phyloP scores from a whole-genome alignment of 176 grass and related monocot species.

The Themeda triandra region DNA sequence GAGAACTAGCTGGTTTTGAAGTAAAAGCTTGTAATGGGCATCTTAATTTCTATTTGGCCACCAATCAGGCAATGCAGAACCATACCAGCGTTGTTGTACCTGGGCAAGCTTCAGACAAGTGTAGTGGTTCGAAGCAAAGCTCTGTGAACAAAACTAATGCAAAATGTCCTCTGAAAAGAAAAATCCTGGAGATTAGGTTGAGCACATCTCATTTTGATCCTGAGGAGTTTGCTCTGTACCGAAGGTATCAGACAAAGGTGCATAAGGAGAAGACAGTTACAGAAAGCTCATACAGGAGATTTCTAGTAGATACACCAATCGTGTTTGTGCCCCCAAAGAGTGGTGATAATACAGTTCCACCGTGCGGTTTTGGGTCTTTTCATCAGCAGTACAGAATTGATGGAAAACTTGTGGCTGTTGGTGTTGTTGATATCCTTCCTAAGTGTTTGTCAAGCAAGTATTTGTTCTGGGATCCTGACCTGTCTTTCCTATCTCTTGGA shows the following conservation, averaged over 20 bases:
- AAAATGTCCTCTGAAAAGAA: constrained; percentile 47
- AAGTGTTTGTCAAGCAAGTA: constrained; percentile 99
- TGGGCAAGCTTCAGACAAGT: constrained; percentile 32
- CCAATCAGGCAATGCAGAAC: constrained; percentile 29
- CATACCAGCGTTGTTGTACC: not conserved
- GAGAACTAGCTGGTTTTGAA: constrained; percentile 47
- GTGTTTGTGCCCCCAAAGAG: constrained; percentile 55
- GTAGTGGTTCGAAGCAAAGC: constrained; percentile 47
- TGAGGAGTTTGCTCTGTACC: constrained; percentile 80
- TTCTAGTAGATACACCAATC: constrained; percentile 88
- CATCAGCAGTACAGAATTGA: constrained; percentile 97
- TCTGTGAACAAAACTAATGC: constrained; percentile 19
- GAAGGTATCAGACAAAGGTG: constrained; percentile 83
- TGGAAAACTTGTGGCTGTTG: constrained; percentile 94
- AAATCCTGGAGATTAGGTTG: constrained; percentile 72
- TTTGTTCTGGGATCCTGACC: constrained; percentile 98
- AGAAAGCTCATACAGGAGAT: constrained; percentile 70
- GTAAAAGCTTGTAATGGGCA: constrained; percentile 90
- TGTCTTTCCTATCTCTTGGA: constrained; percentile 89
- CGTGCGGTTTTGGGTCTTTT: constrained; percentile 89
- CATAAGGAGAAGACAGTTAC: constrained; percentile 80
- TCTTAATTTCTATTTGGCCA: constrained; percentile 80
- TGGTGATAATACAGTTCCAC: constrained; percentile 57
- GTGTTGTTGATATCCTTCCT: constrained; percentile 92
- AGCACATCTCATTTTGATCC: constrained; percentile 82